Evolutionary conservation across 345 rosid species (phyloP).

Genomic region (Fremontodendron californicum): DNA sequence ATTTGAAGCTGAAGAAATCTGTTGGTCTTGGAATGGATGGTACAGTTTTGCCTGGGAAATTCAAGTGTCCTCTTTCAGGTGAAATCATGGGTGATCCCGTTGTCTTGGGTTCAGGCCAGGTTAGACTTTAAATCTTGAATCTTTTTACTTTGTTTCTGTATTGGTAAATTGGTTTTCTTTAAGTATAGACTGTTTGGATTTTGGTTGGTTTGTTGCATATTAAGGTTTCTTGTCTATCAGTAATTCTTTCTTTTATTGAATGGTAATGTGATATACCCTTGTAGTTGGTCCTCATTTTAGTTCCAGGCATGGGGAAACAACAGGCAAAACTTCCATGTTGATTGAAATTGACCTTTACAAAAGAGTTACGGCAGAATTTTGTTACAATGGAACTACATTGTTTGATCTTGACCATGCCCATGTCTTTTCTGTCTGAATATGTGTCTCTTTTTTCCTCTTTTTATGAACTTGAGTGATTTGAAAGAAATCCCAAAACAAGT

Average conservation of each 20-base stretch:
- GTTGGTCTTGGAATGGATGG: not conserved
- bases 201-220: not conserved
- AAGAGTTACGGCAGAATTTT: not conserved
- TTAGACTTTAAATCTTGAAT: constrained; percentile 10
- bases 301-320: not conserved
- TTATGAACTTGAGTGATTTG: not conserved
- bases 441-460: not conserved
- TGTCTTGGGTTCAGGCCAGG: constrained; percentile 55
- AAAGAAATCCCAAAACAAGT: not conserved
- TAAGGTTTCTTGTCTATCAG: not conserved
- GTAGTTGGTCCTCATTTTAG: not conserved
- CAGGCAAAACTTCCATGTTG: not conserved
- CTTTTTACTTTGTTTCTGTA: not conserved
- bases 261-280: not conserved
- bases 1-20: constrained; percentile 24
- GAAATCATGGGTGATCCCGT: constrained; percentile 41
- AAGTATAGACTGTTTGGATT: not conserved
- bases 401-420: not conserved
- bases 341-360: not conserved
- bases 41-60: not conserved
- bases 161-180: not conserved
- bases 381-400: not conserved
- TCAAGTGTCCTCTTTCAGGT: not conserved
- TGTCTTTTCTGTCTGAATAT: not conserved
- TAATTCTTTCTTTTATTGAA: not conserved